Evolutionary conservation across 1,284 basidiomycete species (phyloP), one percentile per base, ranked within the genome.

Genomic region (Pseudozyma sp.): DNA sequence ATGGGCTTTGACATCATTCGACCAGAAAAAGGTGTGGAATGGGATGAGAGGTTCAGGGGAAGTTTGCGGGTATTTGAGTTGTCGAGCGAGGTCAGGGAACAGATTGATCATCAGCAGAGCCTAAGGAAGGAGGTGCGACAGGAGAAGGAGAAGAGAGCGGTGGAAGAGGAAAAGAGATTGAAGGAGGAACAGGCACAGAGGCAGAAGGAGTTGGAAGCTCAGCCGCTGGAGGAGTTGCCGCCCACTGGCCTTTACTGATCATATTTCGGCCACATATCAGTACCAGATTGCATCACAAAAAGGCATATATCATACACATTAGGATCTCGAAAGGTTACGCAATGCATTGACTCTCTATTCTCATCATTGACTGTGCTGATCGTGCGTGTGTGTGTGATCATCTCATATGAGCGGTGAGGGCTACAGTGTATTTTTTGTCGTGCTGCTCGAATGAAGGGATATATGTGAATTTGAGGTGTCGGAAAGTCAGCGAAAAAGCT

Each of bases 1-100:
- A 88, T 89, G 63, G 94, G 92, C 1, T 96, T 91, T 90, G 87
- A 89, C 35, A 90, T 94, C 67, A 87, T 97, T 54, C 88, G 89
- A 59, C 90, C 91, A 4, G 88, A 89, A 5, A 86, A 86, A 51
- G 87, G 87, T 11, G 90, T 92, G 9, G 87, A 87, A 39, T 97
- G 93, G 93, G 92, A 95, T 80, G 88, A 90, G 67, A 87, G 90
- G 66, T 92, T 93, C 82, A 86, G 87, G 39, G 88, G 88, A 53
- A 89, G 89, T 55, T 84, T 97, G 67, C 87, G 87, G 45, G 88
- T 95, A 4, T 69, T 82, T 36, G 45, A 72, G 34, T 54, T 75
- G 38, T 63, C 71, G n/a, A 64, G 59, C 42, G 70, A 77, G 57
- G 55, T 55, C 25, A 47, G 65, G 48, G 44, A 57, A 43, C 71